Percentiles rank a stretch among this genome's conserved stretches.
phyloP scores from a whole-genome alignment of 306 rosid species.

The Gynostemma pentaphyllum region DNA sequence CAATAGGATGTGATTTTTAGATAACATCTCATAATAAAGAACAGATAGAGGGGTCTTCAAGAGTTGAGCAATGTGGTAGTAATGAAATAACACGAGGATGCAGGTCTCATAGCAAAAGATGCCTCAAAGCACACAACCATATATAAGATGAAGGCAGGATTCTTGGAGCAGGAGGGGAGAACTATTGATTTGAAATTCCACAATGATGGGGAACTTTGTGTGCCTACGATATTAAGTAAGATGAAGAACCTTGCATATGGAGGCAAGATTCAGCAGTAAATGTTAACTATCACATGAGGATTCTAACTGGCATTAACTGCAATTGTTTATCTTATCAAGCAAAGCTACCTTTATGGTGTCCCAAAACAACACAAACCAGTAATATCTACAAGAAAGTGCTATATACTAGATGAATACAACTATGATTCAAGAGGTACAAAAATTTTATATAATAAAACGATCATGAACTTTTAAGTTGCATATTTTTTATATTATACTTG shows the following conservation, averaged over 20 bases:
- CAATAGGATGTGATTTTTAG: neutral
- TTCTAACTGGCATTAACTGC: neutral
- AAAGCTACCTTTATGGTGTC: neutral
- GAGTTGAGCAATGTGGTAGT: too few relatives aligned
- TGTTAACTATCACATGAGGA: too few relatives aligned
- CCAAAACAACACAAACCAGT: neutral
- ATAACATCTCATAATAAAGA: neutral
- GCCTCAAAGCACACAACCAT: neutral
- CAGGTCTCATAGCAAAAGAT: neutral
- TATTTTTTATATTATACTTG: constrained; percentile 33
- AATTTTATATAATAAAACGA: neutral
- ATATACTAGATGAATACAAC: neutral
- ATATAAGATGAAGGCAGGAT: neutral
- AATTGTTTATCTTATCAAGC: neutral
- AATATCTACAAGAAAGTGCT: neutral
- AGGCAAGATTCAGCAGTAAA: too few relatives aligned
- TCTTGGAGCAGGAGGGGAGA: neutral
- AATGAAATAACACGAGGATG: too few relatives aligned
- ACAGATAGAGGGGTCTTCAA: too few relatives aligned
- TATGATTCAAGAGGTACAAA: neutral
- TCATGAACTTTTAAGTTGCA: neutral
- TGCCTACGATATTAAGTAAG: too few relatives aligned
- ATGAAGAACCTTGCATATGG: too few relatives aligned
- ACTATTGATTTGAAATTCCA: too few relatives aligned
- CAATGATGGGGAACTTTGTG: too few relatives aligned